Base-by-base conservation (phyloP, 1,284 basidiomycete genomes). In the Sutorius eximius region DNA sequence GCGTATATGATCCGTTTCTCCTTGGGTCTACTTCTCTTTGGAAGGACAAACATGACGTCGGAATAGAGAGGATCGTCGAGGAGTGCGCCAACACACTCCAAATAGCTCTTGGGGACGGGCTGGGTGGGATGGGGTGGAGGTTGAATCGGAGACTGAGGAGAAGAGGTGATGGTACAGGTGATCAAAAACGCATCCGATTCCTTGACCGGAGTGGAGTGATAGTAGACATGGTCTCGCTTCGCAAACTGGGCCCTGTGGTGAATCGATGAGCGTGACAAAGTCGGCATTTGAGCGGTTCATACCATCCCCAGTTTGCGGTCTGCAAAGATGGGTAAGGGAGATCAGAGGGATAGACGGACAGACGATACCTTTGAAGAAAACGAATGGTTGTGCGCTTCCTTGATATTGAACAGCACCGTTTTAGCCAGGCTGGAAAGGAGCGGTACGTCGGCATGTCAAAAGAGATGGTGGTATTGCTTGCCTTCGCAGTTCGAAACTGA, bases 251-350 rank as follows among this genome's bases (percentile, higher is more conserved):
- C 85, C 87, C 89, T 89, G 44, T 34, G 50, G 38, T 49, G 55
- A 49, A 41, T n/a, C 40, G 50, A 53, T 60, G n/a, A 50, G 34
- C 40, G 18, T 13, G 20, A 13, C n/a, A 44, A 34, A 10, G 45
- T 12, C 8, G 10, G 44, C 65, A 20, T 24, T 34, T 50, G 9
- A 16, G 49, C 5, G 30, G 34, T 10, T 20, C 73, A 55, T 79
- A 87, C 87, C 88, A 91, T 70, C 90, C 90, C 89, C 90, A 91
- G 66, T 92, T 91, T 41, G 86, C 85, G 5, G 89, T 87, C 85
- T 86, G 56, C 33, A 32, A n/a, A 38, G 32, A n/a, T 30, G 16
- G 18, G 30, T 70, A 48, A 67, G 60, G 42, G 13, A 42, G 16
- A 29, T 8, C 1, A 29, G 15, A 18, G 13, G 24, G 38, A 32